Base-by-base conservation (phyloP, 257 asterid genomes). In the Haberlea rhodopensis region DNA sequence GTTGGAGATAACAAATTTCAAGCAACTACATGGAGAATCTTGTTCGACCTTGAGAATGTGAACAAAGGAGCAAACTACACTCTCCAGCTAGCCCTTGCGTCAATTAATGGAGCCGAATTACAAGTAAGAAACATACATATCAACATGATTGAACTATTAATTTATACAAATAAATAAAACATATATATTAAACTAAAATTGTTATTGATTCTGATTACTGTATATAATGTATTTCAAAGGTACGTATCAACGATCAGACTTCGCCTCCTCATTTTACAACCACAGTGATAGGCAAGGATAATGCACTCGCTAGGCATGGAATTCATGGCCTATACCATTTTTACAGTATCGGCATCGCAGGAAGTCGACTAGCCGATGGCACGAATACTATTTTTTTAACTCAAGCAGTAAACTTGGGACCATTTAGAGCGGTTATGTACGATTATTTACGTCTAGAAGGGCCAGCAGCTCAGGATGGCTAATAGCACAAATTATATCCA, bases 281-380 rank as follows among this genome's bases (percentile, higher is more conserved):
- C 1, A 61, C 59, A 20, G 0, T 37, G 52, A 59, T 75, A 0
- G 77, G 81, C 0, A 54, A 10, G 7, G 83, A 77, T 61, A 80
- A 80, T 56, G 85, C 83, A 34, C 4, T 80, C n/a, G 85, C 82
- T 53, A 74, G 85, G 21, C 82, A 80, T 59, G 75, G 83, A 9
- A 62, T 67, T 48, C 81, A 77, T 45, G 85, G 83, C 0, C 62
- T 75, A 72, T 80, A 80, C 65, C 73, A 16, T 58, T 63, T 67
- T 6, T 80, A 65, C 53, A 69, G 54, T n/a, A 57, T 75, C 15
- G 60, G 11, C 0, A 46, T 77, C 7, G 11, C 29, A 6, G 79
- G 75, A 16, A 48, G 20, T 51, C 28, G 3, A 1, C 63, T 77
- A 13, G 21, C 57, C 1, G 49, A 19, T 25, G 83, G 83, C 43